Evolutionary conservation across 106 monocot genomes (phyloP).

Genomic region (Iris macrosiphon): DNA sequence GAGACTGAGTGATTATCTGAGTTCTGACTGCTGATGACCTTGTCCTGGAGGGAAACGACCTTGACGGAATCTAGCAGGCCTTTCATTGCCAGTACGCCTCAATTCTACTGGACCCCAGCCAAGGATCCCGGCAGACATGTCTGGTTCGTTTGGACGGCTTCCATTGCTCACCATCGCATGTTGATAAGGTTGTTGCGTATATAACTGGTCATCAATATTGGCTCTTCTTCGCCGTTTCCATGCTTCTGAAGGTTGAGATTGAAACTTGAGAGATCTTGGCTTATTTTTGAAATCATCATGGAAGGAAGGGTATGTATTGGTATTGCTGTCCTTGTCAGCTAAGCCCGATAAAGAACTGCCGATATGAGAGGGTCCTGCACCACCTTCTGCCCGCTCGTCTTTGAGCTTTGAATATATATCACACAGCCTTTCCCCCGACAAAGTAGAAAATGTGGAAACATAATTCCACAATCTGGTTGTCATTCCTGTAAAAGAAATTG

Average conservation of each 20-base stretch:
- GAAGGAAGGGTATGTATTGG: conserved; percentile 18
- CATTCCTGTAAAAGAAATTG: conserved; percentile 52
- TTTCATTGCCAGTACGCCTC: conserved; percentile 54
- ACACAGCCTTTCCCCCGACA: conserved; percentile 70
- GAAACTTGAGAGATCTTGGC: conserved; percentile 26
- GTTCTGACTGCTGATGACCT: conserved; percentile 28
- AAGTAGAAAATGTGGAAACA: conserved; percentile 85
- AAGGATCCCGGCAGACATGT: conserved; percentile 79
- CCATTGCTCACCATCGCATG: conserved; percentile 36
- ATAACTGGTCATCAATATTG: conserved; percentile 22
- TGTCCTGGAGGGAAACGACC: conserved; percentile 36
- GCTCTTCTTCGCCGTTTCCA: conserved; percentile 92
- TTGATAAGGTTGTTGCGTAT: conserved; percentile 20
- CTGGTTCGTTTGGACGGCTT: conserved; percentile 27
- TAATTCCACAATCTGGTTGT: conserved; percentile 92
- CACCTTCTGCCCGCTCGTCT: conserved; percentile 56
- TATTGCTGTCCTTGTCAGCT: conserved; percentile 25
- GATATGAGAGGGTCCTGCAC: conserved; percentile 48
- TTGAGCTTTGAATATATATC: conserved; percentile 92
- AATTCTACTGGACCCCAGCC: conserved; percentile 69
- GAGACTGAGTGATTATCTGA: conserved; percentile 6
- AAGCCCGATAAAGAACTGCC: conserved; percentile 27
- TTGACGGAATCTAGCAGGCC: conserved; percentile 34
- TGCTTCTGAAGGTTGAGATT: conserved; percentile 40
- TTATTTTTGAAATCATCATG: conserved; percentile 30